Conservation (phyloP, 2,329 filamentous ascomycete genomes). For the Tympanopsis confertula region DNA sequence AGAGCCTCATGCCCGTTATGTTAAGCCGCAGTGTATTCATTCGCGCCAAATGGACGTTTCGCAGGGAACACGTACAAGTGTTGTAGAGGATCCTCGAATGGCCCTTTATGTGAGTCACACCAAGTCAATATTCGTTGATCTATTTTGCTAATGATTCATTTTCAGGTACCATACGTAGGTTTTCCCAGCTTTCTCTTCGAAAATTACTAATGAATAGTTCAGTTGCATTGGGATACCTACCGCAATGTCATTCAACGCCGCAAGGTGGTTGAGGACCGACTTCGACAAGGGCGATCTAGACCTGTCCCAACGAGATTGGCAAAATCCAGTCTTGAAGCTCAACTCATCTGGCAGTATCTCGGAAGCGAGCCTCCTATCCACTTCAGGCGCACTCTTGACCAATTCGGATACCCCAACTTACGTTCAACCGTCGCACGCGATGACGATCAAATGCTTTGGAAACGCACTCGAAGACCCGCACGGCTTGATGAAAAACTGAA, state of each 20-base stretch:
- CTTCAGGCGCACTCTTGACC: constrained; percentile 48
- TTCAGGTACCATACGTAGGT: constrained; percentile 1
- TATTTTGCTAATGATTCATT: neutral
- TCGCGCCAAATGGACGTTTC: neutral
- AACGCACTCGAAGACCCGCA: constrained; percentile 19
- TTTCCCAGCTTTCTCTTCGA: neutral
- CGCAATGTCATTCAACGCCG: constrained; percentile 42
- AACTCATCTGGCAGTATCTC: constrained; percentile 52
- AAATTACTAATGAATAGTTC: neutral
- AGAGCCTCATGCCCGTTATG: neutral
- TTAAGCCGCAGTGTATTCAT: neutral
- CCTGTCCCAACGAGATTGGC: constrained; percentile 40
- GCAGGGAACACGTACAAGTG: neutral
- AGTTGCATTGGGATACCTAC: constrained; percentile 53
- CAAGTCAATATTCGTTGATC: neutral
- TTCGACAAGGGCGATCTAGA: constrained; percentile 38
- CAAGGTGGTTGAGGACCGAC: constrained; percentile 37
- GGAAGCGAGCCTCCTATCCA: constrained; percentile 50
- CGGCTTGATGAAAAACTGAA: neutral
- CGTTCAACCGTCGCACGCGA: constrained; percentile 48
- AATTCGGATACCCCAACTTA: constrained; percentile 51
- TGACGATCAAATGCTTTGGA: constrained; percentile 58
- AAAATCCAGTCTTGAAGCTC: constrained; percentile 42
- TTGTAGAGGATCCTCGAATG: neutral
- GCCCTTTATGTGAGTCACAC: neutral